Percentiles rank a stretch among this genome's conserved stretches.
These are phyloP conservation scores for Aleurites moluccanus DNA, from an alignment of 441 rosid genomes.

Conservation along the genomic window DNA sequence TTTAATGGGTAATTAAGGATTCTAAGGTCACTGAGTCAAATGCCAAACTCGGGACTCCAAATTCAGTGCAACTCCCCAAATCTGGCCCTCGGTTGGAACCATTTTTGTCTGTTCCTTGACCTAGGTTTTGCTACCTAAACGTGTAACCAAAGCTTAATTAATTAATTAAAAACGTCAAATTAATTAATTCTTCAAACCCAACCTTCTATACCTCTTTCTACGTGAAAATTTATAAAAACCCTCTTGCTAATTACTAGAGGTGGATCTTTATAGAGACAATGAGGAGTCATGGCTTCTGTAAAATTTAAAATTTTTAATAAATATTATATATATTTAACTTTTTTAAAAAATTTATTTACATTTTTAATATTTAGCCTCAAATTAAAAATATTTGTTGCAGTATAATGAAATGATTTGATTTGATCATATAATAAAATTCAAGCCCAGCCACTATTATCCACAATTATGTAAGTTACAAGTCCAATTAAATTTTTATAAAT, in stretches of 20 bases:
- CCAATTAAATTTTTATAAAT: not conserved
- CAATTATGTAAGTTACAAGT: not conserved
- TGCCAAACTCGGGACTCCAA: constrained; percentile 62
- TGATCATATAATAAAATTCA: too few relatives aligned
- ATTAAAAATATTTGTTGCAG: too few relatives aligned
- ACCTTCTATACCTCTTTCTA: constrained; percentile 62
- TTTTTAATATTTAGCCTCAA: too few relatives aligned
- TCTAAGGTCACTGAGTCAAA: constrained; percentile 45
- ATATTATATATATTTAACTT: too few relatives aligned
- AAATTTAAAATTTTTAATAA: too few relatives aligned
- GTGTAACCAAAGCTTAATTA: constrained; percentile 43
- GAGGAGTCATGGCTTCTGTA: too few relatives aligned
- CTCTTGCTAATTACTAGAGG: not conserved
- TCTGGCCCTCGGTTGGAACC: constrained; percentile 61
- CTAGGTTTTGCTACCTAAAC: constrained; percentile 64
- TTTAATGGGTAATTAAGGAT: constrained; percentile 28
- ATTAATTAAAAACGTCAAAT: constrained; percentile 23
- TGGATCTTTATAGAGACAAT: too few relatives aligned
- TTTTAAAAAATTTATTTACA: too few relatives aligned
- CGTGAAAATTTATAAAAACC: constrained; percentile 40
- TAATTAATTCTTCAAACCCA: constrained; percentile 60
- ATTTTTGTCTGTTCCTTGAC: constrained; percentile 67
- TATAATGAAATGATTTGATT: too few relatives aligned
- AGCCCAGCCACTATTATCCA: too few relatives aligned
- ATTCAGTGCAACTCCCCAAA: constrained; percentile 67